Evolutionary conservation across 768 basidiomycete genomes (phyloP).

Genomic region (Tricholomella constricta): DNA sequence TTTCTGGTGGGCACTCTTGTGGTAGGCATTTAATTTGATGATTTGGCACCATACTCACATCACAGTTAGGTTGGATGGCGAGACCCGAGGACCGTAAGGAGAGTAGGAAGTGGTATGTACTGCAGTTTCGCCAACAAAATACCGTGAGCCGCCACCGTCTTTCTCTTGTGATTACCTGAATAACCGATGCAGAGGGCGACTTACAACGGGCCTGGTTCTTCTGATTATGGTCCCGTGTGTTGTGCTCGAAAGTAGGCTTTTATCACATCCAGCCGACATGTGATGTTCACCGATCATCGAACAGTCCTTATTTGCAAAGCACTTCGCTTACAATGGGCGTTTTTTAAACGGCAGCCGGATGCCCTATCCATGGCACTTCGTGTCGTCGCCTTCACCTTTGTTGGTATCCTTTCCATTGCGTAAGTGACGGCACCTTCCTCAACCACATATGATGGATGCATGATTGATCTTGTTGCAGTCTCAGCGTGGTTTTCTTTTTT

Average conservation of each 20-base stretch:
- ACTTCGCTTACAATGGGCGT: constrained; percentile 22
- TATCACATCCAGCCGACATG: no score
- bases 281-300: background rate
- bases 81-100: constrained; percentile 11
- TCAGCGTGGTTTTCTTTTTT: constrained; percentile 26
- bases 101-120: constrained; percentile 27
- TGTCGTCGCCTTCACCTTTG: constrained; percentile 21
- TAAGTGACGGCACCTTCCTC: constrained; percentile 7
- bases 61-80: constrained; percentile 15
- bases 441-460: background rate
- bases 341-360: constrained; percentile 17
- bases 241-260: constrained; percentile 19
- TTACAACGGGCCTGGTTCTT: constrained; percentile 18
- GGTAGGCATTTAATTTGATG: constrained; percentile 3
- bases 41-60: background rate
- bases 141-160: background rate
- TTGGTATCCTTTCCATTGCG: constrained; percentile 24
- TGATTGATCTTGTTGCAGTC: constrained; percentile 9
- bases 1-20: constrained; percentile 22
- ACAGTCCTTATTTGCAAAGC: constrained; percentile 21
- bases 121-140: constrained; percentile 19
- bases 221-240: constrained; percentile 16
- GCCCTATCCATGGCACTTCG: constrained; percentile 24
- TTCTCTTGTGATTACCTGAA: background rate
- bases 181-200: constrained; percentile 15